Evolutionary conservation across 352 stramenopile species (phyloP).

Genomic region (Globisporangium paroecandrum): DNA sequence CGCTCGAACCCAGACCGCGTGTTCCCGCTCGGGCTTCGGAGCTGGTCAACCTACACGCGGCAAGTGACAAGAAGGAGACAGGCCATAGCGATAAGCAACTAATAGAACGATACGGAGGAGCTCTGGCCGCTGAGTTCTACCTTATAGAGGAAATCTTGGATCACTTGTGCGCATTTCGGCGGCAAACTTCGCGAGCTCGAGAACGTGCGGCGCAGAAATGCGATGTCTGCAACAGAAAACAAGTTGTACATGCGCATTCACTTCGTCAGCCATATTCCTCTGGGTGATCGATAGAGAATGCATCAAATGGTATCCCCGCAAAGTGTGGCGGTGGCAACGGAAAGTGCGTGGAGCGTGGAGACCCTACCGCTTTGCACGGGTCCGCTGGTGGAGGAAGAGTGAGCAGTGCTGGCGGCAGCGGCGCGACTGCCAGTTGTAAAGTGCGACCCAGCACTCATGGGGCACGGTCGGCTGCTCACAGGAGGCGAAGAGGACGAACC

Average conservation of each 20-base stretch:
- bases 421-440: neutral
- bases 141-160: slow-evolving; percentile 20
- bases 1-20: slow-evolving; percentile 42
- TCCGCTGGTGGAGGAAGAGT: neutral
- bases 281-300: neutral
- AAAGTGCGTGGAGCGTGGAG: neutral
- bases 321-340: neutral
- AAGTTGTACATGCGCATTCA: neutral
- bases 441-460: neutral
- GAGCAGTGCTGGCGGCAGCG: neutral
- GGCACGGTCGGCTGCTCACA: no score
- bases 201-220: slow-evolving; percentile 23
- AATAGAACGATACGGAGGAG: neutral
- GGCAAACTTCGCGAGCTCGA: slow-evolving; percentile 1
- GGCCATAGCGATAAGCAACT: neutral
- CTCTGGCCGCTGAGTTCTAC: neutral
- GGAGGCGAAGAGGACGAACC: neutral
- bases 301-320: neutral
- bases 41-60: slow-evolving; percentile 23
- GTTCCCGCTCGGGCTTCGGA: slow-evolving; percentile 28
- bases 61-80: neutral
- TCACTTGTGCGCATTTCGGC: slow-evolving; percentile 13
- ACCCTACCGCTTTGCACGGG: neutral
- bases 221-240: slow-evolving; percentile 10
- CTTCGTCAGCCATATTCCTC: neutral